Evolutionary conservation across 345 rosid genomes (phyloP).

Genomic region (Psidium friedrichsthalianum): DNA sequence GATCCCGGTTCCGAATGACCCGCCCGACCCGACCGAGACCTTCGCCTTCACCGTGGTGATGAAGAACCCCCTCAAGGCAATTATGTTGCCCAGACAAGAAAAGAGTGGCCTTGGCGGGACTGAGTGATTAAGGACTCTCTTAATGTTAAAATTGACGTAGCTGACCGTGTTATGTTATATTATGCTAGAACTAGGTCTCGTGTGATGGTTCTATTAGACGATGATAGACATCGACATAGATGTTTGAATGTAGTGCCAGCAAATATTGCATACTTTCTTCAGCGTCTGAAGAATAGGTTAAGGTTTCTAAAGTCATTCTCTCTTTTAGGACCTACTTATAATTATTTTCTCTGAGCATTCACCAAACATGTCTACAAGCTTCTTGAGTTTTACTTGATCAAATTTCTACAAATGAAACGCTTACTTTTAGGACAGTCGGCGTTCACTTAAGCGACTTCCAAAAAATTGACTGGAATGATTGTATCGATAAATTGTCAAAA

Average conservation of each 20-base stretch:
- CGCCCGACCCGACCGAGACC: conserved; percentile 81
- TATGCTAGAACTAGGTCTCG: background rate
- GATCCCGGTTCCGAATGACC: conserved; percentile 44
- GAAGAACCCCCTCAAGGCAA: conserved; percentile 80
- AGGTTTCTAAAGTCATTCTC: background rate
- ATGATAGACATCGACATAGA: background rate
- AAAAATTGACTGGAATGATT: background rate
- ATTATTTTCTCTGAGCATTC: background rate
- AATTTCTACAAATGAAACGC: background rate
- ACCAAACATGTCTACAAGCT: background rate
- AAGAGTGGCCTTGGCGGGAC: background rate
- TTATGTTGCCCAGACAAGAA: conserved; percentile 35
- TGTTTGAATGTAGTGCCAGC: background rate
- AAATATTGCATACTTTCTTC: background rate
- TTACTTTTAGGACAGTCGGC: background rate
- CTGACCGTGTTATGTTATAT: background rate
- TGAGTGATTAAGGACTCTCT: background rate
- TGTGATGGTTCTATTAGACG: background rate
- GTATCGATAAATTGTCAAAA: no score
- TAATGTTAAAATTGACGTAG: background rate
- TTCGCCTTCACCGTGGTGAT: conserved; percentile 88
- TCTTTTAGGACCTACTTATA: background rate
- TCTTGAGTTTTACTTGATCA: background rate
- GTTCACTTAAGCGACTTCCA: background rate
- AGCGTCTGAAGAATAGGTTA: background rate